Conservation (phyloP, 176 grass and related monocot species). For the Thinopyrum elongatum region DNA sequence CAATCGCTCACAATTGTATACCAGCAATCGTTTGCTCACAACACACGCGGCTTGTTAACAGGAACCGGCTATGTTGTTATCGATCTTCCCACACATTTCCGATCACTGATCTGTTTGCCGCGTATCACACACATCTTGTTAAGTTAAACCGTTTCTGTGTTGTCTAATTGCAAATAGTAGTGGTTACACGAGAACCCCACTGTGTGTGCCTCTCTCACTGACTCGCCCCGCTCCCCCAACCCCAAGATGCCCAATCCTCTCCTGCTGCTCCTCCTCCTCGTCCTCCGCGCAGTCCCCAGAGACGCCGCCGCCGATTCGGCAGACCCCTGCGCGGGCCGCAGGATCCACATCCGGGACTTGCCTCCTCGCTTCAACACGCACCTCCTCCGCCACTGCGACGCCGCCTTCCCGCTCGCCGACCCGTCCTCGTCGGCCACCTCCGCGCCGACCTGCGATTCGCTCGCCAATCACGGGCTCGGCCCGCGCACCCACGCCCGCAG, state of each 20-base stretch:
- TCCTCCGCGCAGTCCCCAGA: neutral
- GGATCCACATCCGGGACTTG: conserved; percentile 58
- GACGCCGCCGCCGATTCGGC: neutral
- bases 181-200: neutral
- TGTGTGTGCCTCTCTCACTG: neutral
- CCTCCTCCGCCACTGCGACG: conserved; percentile 54
- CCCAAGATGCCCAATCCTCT: conserved; percentile 27
- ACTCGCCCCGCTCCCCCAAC: neutral
- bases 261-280: neutral
- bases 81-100: too few relatives aligned
- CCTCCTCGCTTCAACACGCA: conserved; percentile 54
- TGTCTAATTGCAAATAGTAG: too few relatives aligned
- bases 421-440: conserved; percentile 36
- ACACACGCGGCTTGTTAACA: too few relatives aligned
- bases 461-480: conserved; percentile 71
- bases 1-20: too few relatives aligned
- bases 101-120: too few relatives aligned
- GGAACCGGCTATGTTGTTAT: too few relatives aligned
- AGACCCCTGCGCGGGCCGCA: conserved; percentile 40
- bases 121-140: too few relatives aligned
- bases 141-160: too few relatives aligned
- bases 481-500: conserved; percentile 50
- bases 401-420: conserved; percentile 60
- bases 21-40: too few relatives aligned
- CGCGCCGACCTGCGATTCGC: conserved; percentile 38